phyloP scores from a whole-genome alignment of 441 rosid species.

The Gossypium laxum region DNA sequence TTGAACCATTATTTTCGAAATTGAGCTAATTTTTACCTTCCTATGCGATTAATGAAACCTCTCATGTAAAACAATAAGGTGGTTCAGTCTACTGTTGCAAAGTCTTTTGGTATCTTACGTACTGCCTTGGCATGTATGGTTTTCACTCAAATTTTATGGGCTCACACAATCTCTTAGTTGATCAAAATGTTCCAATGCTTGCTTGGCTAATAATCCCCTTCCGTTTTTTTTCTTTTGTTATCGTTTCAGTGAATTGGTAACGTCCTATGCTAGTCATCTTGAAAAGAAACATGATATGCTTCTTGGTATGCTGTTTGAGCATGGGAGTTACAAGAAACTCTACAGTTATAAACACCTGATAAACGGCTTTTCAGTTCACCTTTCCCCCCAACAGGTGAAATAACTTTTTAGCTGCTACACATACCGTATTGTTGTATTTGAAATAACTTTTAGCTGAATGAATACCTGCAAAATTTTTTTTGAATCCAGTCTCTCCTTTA shows the following conservation, averaged over 20 bases:
- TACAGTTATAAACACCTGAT: constrained; percentile 93
- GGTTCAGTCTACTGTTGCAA: neutral
- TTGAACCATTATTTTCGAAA: neutral
- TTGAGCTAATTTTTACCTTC: neutral
- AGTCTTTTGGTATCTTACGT: neutral
- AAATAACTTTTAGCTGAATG: neutral
- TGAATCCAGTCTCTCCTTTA: constrained; percentile 10
- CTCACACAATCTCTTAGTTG: neutral
- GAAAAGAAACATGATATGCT: constrained; percentile 86
- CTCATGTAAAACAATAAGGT: neutral
- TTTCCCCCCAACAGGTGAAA: constrained; percentile 82
- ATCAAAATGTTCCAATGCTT: neutral
- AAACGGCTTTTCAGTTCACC: constrained; percentile 85
- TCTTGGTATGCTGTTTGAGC: constrained; percentile 68
- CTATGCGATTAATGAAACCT: neutral
- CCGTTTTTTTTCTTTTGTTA: neutral
- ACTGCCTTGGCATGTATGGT: neutral
- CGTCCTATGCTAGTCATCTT: constrained; percentile 72
- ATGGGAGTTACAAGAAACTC: constrained; percentile 69
- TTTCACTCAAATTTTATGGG: neutral
- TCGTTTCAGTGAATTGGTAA: constrained; percentile 60
- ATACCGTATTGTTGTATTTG: neutral
- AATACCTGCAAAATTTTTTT: neutral
- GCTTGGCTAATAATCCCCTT: constrained; percentile 1
- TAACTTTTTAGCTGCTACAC: constrained; percentile 4